Evolutionary conservation across 192 early-diverging fungal genomes (phyloP).

Genomic region (Pilaira anomala): DNA sequence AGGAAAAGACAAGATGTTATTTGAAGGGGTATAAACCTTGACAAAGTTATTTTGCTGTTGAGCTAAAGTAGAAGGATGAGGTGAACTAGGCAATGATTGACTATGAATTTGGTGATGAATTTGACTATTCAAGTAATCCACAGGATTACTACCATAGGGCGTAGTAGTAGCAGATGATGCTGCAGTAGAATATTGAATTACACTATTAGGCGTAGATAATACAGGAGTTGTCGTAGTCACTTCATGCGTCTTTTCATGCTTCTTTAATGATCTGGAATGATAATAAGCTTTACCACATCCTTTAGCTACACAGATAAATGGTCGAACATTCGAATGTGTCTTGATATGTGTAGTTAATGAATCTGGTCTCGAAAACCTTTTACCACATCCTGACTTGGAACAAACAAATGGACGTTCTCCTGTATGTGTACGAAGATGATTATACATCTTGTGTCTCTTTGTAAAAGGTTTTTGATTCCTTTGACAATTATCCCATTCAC

Average conservation of each 20-base stretch:
- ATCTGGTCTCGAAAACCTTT: conserved; percentile 70
- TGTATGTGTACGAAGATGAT: conserved; percentile 71
- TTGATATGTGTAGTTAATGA: conserved; percentile 55
- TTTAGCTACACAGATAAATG: conserved; percentile 47
- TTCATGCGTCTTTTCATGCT: conserved; percentile 57
- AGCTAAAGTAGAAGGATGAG: conserved; percentile 5
- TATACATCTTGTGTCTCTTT: conserved; percentile 67
- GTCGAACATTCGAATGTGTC: conserved; percentile 53
- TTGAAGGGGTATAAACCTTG: conserved; percentile 17
- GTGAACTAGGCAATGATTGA: conserved; percentile 11
- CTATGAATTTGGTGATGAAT: conserved; percentile 1
- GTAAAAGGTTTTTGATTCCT: conserved; percentile 60
- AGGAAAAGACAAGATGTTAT: conserved; percentile 6
- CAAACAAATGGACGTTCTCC: conserved; percentile 75
- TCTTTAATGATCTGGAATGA: conserved; percentile 56
- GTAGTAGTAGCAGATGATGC: neutral
- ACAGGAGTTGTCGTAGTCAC: neutral
- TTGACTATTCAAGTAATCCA: conserved; percentile 14
- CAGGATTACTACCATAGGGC: neutral
- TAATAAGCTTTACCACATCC: conserved; percentile 60
- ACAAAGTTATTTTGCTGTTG: neutral
- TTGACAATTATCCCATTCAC: conserved; percentile 49
- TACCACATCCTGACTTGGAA: conserved; percentile 54
- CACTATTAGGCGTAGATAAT: neutral
- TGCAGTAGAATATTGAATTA: neutral